phyloP scores from a whole-genome alignment of 345 rosid genomes.

The Ailanthus altissimus region DNA sequence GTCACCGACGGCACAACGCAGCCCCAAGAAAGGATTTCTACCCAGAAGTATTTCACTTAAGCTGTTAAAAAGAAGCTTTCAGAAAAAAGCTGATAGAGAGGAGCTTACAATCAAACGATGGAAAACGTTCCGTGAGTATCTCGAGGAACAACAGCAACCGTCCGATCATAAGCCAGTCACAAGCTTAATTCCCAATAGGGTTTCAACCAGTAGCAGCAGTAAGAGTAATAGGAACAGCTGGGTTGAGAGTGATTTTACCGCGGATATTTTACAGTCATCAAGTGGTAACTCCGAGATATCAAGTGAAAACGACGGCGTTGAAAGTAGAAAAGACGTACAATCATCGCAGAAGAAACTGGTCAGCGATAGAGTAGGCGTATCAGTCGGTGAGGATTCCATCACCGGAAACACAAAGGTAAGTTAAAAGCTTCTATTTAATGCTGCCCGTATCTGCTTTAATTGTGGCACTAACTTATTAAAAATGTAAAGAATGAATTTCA shows the following conservation, averaged over 20 bases:
- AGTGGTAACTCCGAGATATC: slow-evolving; percentile 39
- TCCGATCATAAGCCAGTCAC: slow-evolving; percentile 29
- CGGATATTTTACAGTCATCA: slow-evolving; percentile 36
- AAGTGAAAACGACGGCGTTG: slow-evolving; percentile 40
- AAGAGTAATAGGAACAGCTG: slow-evolving; percentile 32
- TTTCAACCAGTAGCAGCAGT: slow-evolving; percentile 35
- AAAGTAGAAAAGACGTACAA: slow-evolving; percentile 9
- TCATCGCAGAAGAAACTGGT: slow-evolving; percentile 22
- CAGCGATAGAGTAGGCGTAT: slow-evolving; percentile 38
- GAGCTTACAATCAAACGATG: slow-evolving; percentile 44
- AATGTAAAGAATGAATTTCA: slow-evolving; percentile 30
- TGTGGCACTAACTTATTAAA: neutral
- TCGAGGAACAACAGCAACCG: slow-evolving; percentile 39
- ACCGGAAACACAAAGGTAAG: slow-evolving; percentile 48
- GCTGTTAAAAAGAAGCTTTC: slow-evolving; percentile 49
- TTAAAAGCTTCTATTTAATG: slow-evolving; percentile 13
- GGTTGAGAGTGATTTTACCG: slow-evolving; percentile 51
- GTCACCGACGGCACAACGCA: slow-evolving; percentile 17
- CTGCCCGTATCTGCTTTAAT: slow-evolving; percentile 11
- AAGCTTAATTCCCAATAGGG: neutral
- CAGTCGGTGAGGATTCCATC: slow-evolving; percentile 49
- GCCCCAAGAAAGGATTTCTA: slow-evolving; percentile 25
- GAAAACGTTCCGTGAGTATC: slow-evolving; percentile 51
- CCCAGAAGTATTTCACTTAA: slow-evolving; percentile 54
- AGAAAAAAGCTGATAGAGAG: slow-evolving; percentile 40